A percentile compares a stretch with the other conserved stretches of the same genome.
Conservation (phyloP, 331 rosid genomes). For the Acacia concinna region DNA sequence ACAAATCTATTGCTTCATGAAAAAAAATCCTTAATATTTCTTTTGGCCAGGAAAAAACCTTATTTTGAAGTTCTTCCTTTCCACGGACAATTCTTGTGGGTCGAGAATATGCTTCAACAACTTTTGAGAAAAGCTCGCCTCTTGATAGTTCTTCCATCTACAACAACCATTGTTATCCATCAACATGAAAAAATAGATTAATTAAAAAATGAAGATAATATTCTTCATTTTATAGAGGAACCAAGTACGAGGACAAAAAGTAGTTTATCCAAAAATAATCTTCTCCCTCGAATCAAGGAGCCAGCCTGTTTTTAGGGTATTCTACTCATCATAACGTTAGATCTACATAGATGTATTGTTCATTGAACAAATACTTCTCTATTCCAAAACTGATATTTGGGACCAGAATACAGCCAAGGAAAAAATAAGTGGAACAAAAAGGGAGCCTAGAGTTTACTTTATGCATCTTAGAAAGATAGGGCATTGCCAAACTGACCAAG, state of each 20-base stretch:
- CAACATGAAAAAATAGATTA: constrained; percentile 5
- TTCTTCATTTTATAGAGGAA: not conserved
- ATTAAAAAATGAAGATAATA: not conserved
- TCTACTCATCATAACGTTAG: not conserved
- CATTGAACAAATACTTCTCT: not conserved
- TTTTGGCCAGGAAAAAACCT: constrained; percentile 43
- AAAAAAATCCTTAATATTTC: constrained; percentile 53
- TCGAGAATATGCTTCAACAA: constrained; percentile 90
- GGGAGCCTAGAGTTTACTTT: too few relatives aligned
- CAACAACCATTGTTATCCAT: constrained; percentile 35
- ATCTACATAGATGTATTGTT: not conserved
- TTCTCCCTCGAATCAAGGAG: not conserved
- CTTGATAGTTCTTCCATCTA: constrained; percentile 85
- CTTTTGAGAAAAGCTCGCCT: constrained; percentile 65
- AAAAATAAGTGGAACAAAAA: too few relatives aligned
- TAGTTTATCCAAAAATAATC: not conserved
- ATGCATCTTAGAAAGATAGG: too few relatives aligned
- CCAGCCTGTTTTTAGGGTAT: not conserved
- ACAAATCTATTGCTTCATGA: not conserved
- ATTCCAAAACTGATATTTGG: not conserved
- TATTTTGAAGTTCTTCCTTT: constrained; percentile 54
- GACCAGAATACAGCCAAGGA: not conserved
- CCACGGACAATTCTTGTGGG: constrained; percentile 98
- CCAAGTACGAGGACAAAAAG: not conserved
- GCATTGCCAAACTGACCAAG: not conserved